Conservation (phyloP, 176 grass and related monocot species). For the Triticum dicoccoides region DNA sequence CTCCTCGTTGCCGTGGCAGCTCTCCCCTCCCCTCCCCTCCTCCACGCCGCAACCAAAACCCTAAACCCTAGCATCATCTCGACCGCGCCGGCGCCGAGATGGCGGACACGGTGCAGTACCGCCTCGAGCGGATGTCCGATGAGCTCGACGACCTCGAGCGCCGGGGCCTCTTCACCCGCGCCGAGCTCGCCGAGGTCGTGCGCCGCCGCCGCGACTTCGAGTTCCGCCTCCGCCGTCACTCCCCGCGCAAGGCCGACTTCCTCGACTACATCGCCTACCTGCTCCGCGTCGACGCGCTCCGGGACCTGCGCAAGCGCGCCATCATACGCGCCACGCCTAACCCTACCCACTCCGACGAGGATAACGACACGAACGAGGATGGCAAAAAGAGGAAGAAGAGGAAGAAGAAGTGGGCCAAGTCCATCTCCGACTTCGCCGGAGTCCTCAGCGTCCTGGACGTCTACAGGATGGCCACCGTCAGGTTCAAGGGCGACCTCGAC, state of each 20-base stretch:
- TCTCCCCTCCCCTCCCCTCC: background rate
- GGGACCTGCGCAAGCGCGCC: slow-evolving; percentile 64
- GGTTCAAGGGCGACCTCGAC: slow-evolving; percentile 89
- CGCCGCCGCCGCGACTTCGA: slow-evolving; percentile 81
- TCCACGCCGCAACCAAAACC: background rate
- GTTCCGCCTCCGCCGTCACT: slow-evolving; percentile 76
- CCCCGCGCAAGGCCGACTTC: slow-evolving; percentile 69
- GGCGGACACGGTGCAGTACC: slow-evolving; percentile 84
- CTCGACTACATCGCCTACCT: slow-evolving; percentile 79
- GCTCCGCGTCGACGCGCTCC: slow-evolving; percentile 59
- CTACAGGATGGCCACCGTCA: slow-evolving; percentile 56
- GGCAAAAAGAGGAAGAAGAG: slow-evolving; percentile 20
- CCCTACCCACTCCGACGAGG: background rate
- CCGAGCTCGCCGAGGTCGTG: slow-evolving; percentile 71
- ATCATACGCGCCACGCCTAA: slow-evolving; percentile 41
- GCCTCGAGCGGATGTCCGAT: slow-evolving; percentile 81
- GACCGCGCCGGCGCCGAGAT: slow-evolving; percentile 17
- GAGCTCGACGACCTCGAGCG: slow-evolving; percentile 84
- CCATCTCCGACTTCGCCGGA: slow-evolving; percentile 55
- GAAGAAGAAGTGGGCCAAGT: slow-evolving; percentile 63
- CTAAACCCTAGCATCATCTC: background rate
- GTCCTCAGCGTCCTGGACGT: slow-evolving; percentile 65
- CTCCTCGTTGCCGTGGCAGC: background rate
- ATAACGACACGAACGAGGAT: background rate
- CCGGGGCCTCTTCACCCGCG: slow-evolving; percentile 73